A percentile compares a stretch with the other conserved stretches of the same genome.
These are phyloP conservation scores for Russula olivacea DNA, from an alignment of 768 basidiomycete species.

Conservation along the genomic window DNA sequence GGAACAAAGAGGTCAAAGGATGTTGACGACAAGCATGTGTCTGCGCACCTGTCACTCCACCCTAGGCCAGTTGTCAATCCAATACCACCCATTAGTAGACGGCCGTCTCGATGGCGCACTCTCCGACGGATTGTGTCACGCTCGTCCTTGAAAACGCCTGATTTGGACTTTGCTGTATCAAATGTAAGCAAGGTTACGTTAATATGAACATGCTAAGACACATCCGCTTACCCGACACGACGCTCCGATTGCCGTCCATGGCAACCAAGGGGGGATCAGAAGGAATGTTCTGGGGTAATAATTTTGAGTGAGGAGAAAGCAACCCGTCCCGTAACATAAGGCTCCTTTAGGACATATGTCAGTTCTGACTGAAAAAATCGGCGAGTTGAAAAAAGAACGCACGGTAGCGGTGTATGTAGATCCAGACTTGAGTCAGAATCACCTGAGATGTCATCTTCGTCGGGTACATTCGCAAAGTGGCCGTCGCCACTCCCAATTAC, in stretches of 20 bases:
- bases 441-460: conserved; percentile 31
- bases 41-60: conserved; percentile 38
- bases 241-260: conserved; percentile 26
- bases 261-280: conserved; percentile 20
- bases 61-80: conserved; percentile 40
- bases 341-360: conserved; percentile 27
- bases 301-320: conserved; percentile 38
- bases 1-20: not conserved
- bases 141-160: conserved; percentile 35
- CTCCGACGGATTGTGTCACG: conserved; percentile 35
- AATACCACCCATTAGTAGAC: conserved; percentile 34
- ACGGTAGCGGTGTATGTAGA: conserved; percentile 38
- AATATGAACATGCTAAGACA: not conserved
- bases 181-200: conserved; percentile 13
- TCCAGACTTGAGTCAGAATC: conserved; percentile 37
- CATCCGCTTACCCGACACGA: conserved; percentile 29
- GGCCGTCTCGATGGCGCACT: conserved; percentile 36
- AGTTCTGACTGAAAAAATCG: not conserved
- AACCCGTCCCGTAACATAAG: conserved; percentile 38
- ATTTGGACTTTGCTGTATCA: conserved; percentile 32
- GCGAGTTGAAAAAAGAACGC: conserved; percentile 25
- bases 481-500: conserved; percentile 26
- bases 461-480: conserved; percentile 25
- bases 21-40: not conserved
- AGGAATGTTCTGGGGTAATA: conserved; percentile 30